Base-by-base conservation (phyloP, 768 basidiomycete species). In the Phaeotremella fagi region DNA sequence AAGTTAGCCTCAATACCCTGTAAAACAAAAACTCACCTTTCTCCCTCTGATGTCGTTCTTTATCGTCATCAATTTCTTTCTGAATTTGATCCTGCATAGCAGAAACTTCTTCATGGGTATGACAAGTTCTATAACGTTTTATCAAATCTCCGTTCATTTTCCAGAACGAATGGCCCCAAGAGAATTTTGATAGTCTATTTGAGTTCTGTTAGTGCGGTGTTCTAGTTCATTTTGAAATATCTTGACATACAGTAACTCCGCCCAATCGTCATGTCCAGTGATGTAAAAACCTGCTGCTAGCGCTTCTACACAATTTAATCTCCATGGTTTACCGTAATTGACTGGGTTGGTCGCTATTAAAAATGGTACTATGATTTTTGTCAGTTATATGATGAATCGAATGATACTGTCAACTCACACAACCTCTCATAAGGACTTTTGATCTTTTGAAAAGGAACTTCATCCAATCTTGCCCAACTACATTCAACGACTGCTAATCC, bases 401-500 rank as follows among this genome's bases (percentile, higher is more conserved):
- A 20, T n/a, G 52, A 37, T 9, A 0, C 47, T 15, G 29, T 7
- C 7, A 3, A 81, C 89, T 57, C 64, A 95, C 92, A 68, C 38
- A 98, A 70, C 7, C 95, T 81, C 78, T 99, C 95, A 62, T 98
- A 81, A 0, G 94, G 90, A 60, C 88, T 90, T 4, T 86, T 81
- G 58, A 98, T 94, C 77, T 97, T 98, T 46, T 80, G 78, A 70
- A 95, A 99, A 1, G 95, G 95, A 6, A 99, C 85, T 52, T 98
- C 95, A 42, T 89, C 89, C 6, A 98, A 75, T 20, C 91, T 82
- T 1, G 95, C 94, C 95, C 95, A 99, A 3, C 90, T 94, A 72
- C 94, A 98, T 71, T 99, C 95, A 1, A 99, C 89, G n/a, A 99
- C 95, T 0, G 94, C 95, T 4, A 97, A 76, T 0, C 95, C 95